A percentile compares a stretch with the other conserved stretches of the same genome.
Evolutionary conservation across 495 filamentous ascomycete species (phyloP).

Genomic region (Aspergillus ellipticus): DNA sequence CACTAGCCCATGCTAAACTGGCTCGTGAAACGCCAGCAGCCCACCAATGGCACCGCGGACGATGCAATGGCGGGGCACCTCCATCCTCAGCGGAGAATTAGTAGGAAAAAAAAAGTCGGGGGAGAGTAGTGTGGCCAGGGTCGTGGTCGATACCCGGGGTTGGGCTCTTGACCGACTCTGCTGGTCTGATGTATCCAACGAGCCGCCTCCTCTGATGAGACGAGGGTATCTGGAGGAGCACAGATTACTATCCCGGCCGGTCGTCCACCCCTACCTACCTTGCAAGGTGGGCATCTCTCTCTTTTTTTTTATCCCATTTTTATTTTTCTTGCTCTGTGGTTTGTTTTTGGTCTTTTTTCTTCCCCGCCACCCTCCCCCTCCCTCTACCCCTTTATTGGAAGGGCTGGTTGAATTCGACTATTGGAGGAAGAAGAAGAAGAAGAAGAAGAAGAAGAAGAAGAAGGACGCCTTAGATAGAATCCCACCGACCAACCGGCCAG

Average conservation of each 20-base stretch:
- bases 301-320: too few species aligned
- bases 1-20: neutral
- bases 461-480: too few species aligned
- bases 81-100: conserved; percentile 10
- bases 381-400: neutral
- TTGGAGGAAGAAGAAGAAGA: neutral
- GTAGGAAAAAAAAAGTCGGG: neutral
- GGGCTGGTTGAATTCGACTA: neutral
- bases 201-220: conserved; percentile 2
- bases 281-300: neutral
- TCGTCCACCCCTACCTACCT: neutral
- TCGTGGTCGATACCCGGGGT: conserved; percentile 4
- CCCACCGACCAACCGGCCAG: neutral
- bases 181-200: conserved; percentile 6
- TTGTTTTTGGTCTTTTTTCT: neutral
- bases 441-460: neutral
- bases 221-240: neutral
- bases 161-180: conserved; percentile 7
- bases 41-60: neutral
- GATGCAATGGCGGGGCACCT: neutral
- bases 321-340: too few species aligned
- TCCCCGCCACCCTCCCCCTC: neutral
- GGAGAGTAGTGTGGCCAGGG: neutral
- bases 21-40: conserved; percentile 3
- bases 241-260: neutral